Evolutionary conservation across 148 eudicot species (phyloP), one percentile per base, ranked within the genome.

Genomic region (Silene conica): DNA sequence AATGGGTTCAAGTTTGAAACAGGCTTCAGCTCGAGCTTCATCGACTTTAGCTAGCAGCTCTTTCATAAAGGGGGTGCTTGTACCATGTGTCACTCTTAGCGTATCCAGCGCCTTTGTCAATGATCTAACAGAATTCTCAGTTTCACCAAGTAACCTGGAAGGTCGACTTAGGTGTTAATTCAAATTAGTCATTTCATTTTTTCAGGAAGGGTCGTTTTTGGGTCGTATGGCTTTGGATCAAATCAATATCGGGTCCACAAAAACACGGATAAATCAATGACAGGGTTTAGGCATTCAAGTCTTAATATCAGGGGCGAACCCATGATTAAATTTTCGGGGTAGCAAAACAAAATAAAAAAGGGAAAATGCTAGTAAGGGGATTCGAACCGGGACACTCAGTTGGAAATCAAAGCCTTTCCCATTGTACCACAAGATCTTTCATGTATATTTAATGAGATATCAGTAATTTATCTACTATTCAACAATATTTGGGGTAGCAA

Each of bases 11-110:
- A 74, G 84, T 78, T 78, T 86, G 87, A 86, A 86, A 83, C 92
- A 87, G 43, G 91, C 93, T 85, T 92, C 97, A 54, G 92, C 88
- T 26, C 81, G 87, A 31, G 99, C 97, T 87, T 95, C 97, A 55
- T 90, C 94, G 74, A 92, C 73, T 87, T 89, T 95, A 59, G 58
- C 34, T 43, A 75, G 56, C 11, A 95, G 89, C 75, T 95, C 97
- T 83, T 86, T 87, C 83, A 87, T 74, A 73, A 94, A 91, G 31
- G 88, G 81, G 0, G 87, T 84, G 72, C 79, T 87, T 71, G 84
- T 81, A 74, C 99, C 99, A 73, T 95, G 99, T 55, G 94, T 90
- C 20, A 83, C 81, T 69, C 87, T 80, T 81, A 95, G 60, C 79
- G 89, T 81, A 69, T 92, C 90, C 67, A 77, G 73, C 45, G 99